Evolutionary conservation across 192 early-diverging fungal species (phyloP).

Genomic region (Rhizoclosmatium sp.): DNA sequence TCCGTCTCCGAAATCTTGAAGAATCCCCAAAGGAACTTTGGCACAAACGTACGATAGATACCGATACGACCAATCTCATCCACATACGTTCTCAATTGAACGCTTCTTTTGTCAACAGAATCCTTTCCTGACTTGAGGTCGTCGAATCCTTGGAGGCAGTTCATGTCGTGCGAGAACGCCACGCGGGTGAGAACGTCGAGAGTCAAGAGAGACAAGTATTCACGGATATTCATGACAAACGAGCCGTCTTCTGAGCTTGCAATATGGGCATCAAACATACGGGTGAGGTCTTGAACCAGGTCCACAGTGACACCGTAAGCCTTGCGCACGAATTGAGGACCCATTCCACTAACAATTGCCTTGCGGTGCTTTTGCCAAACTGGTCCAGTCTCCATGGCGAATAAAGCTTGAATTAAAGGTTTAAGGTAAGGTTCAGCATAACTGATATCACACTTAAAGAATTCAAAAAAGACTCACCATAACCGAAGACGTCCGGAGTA

Average conservation of each 20-base stretch:
- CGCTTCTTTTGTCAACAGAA: too few relatives aligned
- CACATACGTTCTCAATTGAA: too few relatives aligned
- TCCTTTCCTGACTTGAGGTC: background rate
- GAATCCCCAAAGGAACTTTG: background rate
- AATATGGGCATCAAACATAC: slow-evolving; percentile 8
- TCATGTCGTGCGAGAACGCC: slow-evolving; percentile 21
- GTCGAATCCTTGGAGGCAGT: background rate
- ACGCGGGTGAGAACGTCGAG: slow-evolving; percentile 14
- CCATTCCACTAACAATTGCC: slow-evolving; percentile 56
- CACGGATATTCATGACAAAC: background rate
- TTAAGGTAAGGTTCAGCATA: too few relatives aligned
- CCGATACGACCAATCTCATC: too few relatives aligned
- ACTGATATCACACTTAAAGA: background rate
- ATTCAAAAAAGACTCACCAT: background rate
- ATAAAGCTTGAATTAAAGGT: slow-evolving; percentile 37
- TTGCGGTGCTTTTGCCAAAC: slow-evolving; percentile 62
- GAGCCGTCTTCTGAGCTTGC: too few relatives aligned
- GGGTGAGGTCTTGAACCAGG: background rate
- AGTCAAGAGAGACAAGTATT: slow-evolving; percentile 8
- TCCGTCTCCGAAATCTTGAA: background rate
- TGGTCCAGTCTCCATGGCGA: slow-evolving; percentile 41
- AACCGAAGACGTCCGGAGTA: background rate
- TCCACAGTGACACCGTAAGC: slow-evolving; percentile 21
- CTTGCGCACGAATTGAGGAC: slow-evolving; percentile 48
- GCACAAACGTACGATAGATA: background rate